phyloP scores from a whole-genome alignment of 768 basidiomycete genomes.

The Daedaleopsis nitida region DNA sequence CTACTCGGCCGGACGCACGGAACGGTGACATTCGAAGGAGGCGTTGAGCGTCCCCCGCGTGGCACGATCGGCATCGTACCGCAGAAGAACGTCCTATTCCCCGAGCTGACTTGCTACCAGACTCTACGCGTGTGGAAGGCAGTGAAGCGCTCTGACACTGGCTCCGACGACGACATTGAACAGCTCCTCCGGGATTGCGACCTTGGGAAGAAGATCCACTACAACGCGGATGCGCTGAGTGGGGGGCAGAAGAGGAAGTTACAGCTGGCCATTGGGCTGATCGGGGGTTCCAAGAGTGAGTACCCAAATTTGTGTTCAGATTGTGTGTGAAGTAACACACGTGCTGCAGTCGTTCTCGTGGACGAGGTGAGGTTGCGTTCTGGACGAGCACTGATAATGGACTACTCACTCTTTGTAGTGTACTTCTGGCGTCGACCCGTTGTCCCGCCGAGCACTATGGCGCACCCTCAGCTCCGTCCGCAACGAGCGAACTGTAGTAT shows the following conservation, averaged over 20 bases:
- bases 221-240: slow-evolving; percentile 65
- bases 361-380: slow-evolving; percentile 26
- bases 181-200: slow-evolving; percentile 74
- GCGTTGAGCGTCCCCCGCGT: slow-evolving; percentile 52
- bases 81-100: slow-evolving; percentile 82
- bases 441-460: slow-evolving; percentile 80
- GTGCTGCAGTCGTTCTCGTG: slow-evolving; percentile 21
- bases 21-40: slow-evolving; percentile 55
- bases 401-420: slow-evolving; percentile 36
- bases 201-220: slow-evolving; percentile 65
- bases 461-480: slow-evolving; percentile 68
- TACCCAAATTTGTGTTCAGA: slow-evolving; percentile 1
- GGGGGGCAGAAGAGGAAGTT: slow-evolving; percentile 85
- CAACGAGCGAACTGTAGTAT: slow-evolving; percentile 66
- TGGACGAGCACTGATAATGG: not conserved
- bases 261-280: slow-evolving; percentile 78
- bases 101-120: slow-evolving; percentile 73
- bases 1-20: slow-evolving; percentile 63
- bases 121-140: slow-evolving; percentile 73
- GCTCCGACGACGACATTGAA: slow-evolving; percentile 54
- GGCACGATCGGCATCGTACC: slow-evolving; percentile 78
- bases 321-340: not conserved
- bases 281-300: slow-evolving; percentile 74
- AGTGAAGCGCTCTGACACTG: slow-evolving; percentile 46
- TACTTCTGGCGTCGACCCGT: slow-evolving; percentile 81